Base-by-base conservation (phyloP, 2,329 filamentous ascomycete species). In the Hypoxylon sp. region DNA sequence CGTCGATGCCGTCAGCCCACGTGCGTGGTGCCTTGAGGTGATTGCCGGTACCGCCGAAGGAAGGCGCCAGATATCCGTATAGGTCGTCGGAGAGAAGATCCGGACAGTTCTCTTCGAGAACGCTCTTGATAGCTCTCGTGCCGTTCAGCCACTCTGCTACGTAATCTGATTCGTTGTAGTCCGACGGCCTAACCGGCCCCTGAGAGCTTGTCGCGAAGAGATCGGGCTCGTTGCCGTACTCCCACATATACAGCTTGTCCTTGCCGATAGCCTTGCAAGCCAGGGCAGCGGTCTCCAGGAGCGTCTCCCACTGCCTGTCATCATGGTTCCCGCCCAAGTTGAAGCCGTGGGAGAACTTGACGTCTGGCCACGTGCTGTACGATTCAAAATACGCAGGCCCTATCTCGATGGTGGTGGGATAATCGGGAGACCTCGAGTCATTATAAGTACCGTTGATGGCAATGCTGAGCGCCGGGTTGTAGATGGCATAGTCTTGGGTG, bases 211-310 rank as follows among this genome's bases (percentile, higher is more conserved):
- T 81, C 15, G 80, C 79, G 70, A 75, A 88, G 6, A 88, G 71
- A 69, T 88, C 85, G 0, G 84, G 83, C 69, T 88, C 85, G 65
- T 88, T 88, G 33, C 87, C 86, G 62, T 88, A 83, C 67, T 86
- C 83, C 83, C 83, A 88, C 60, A 75, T 74, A 21, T 83, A 78
- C 4, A 87, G 72, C 49, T 78, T 83, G 4, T 78, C 79, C 9
- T 72, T 71, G 2, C 75, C 73, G 0, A 88, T 72, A 3, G 83
- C 81, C 63, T 81, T 80, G 72, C 86, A 88, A 1, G 79, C 84
- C 35, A 85, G 70, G 0, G 82, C 77, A 0, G 83, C 82, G 0
- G 83, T 86, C 7, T 80, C 78, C 2, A 82, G 65, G 1, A 88
- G 75, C 0, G 80, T 82, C 27, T 80, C 71, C 73, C 81, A 79